These are phyloP conservation scores for Chalciporus chontae DNA, from an alignment of 768 basidiomycete genomes.

Conservation along the genomic window DNA sequence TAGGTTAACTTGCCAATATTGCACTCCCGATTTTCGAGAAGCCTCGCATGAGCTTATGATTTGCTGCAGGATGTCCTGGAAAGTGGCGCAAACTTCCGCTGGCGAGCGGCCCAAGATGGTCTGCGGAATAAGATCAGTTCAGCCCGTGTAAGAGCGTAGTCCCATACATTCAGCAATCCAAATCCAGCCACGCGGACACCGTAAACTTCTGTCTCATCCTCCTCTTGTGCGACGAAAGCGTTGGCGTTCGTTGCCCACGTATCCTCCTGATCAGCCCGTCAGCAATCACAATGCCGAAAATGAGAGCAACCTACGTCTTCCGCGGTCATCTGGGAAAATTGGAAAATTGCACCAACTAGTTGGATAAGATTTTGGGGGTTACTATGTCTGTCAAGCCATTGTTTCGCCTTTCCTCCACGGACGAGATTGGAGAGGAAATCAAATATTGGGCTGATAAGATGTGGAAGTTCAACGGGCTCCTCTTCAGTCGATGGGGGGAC, in stretches of 20 bases:
- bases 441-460: slow-evolving; percentile 73
- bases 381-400: slow-evolving; percentile 48
- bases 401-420: slow-evolving; percentile 60
- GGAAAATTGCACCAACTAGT: slow-evolving; percentile 56
- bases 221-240: slow-evolving; percentile 90
- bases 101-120: slow-evolving; percentile 55
- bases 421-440: slow-evolving; percentile 73
- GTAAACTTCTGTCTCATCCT: slow-evolving; percentile 83
- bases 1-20: slow-evolving; percentile 54
- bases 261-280: slow-evolving; percentile 62
- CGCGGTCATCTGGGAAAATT: slow-evolving; percentile 80
- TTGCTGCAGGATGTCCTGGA: slow-evolving; percentile 53
- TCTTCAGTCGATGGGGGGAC: slow-evolving; percentile 71
- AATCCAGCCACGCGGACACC: slow-evolving; percentile 81
- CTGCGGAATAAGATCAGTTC: slow-evolving; percentile 31
- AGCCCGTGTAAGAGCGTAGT: background rate
- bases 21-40: slow-evolving; percentile 48
- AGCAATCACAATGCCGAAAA: background rate
- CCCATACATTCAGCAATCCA: slow-evolving; percentile 71
- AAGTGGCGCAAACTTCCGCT: slow-evolving; percentile 44
- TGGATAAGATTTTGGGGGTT: slow-evolving; percentile 38
- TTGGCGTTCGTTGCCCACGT: slow-evolving; percentile 89
- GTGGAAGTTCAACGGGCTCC: slow-evolving; percentile 68
- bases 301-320: slow-evolving; percentile 64
- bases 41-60: slow-evolving; percentile 57